phyloP scores from a whole-genome alignment of 768 basidiomycete genomes.

The Harrya chromipes region DNA sequence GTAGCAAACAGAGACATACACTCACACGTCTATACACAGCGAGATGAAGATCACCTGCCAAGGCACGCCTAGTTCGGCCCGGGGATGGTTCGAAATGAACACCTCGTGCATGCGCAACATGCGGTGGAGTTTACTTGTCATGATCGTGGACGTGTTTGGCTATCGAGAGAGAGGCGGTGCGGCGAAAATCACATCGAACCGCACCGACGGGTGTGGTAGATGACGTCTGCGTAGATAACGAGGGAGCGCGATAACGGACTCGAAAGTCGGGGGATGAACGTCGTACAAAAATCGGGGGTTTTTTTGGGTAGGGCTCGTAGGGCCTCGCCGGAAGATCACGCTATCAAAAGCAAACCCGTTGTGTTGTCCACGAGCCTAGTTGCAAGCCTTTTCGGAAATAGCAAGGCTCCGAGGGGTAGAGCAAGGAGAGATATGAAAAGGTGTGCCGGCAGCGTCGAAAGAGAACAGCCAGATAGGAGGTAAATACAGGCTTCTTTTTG shows the following conservation, averaged over 20 bases:
- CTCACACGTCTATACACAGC: no score
- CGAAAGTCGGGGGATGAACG: no score
- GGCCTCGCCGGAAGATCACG: background rate
- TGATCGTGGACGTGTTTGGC: background rate
- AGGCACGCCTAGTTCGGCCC: conserved; percentile 17
- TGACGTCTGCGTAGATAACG: conserved; percentile 19
- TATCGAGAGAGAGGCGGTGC: conserved; percentile 9
- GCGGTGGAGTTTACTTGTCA: conserved; percentile 9
- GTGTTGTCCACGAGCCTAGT: background rate
- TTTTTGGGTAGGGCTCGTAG: no score
- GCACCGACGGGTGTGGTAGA: conserved; percentile 4
- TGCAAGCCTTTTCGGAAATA: conserved; percentile 17
- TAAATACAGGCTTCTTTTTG: conserved; percentile 7
- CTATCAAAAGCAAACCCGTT: conserved; percentile 4
- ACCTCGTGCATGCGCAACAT: conserved; percentile 19
- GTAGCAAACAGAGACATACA: no score
- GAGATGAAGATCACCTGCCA: conserved; percentile 4
- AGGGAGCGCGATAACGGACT: conserved; percentile 12
- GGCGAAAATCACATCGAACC: conserved; percentile 11
- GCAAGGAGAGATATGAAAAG: conserved; percentile 1
- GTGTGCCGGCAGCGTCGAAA: conserved; percentile 8
- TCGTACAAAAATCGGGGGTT: no score
- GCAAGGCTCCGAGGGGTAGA: conserved; percentile 18
- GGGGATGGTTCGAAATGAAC: conserved; percentile 13
- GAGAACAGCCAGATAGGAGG: conserved; percentile 10